Evolutionary conservation across 345 rosid genomes (phyloP).

Genomic region (Isatis tinctoria): DNA sequence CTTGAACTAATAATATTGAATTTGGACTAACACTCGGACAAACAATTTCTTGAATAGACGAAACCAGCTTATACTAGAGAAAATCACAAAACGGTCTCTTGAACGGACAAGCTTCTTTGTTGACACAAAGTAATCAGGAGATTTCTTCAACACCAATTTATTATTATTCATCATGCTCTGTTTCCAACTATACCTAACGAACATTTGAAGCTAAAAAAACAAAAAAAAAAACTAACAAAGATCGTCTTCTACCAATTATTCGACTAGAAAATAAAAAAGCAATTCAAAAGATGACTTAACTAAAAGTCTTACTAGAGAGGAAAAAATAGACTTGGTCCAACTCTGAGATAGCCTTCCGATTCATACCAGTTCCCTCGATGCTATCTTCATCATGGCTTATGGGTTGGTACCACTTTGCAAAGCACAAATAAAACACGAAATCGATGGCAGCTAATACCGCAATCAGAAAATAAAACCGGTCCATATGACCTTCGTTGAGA

Average conservation of each 20-base stretch:
- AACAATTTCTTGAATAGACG: neutral
- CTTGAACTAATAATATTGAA: too few relatives aligned
- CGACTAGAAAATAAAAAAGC: neutral
- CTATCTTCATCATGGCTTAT: conserved; percentile 47
- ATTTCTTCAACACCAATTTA: neutral
- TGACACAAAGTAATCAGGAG: neutral
- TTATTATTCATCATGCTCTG: neutral
- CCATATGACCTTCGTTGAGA: conserved; percentile 69
- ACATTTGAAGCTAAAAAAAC: neutral
- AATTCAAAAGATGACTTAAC: neutral
- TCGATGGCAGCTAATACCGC: conserved; percentile 58
- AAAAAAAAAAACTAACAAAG: neutral
- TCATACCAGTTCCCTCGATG: conserved; percentile 19
- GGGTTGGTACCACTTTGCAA: conserved; percentile 72
- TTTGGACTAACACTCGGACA: neutral
- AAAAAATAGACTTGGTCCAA: conserved; percentile 28
- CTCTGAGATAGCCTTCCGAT: neutral
- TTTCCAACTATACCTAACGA: neutral
- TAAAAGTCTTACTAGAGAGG: neutral
- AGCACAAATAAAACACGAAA: too few relatives aligned
- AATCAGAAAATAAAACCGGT: conserved; percentile 65
- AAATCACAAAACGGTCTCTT: neutral
- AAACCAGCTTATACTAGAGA: neutral
- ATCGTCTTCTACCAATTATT: neutral
- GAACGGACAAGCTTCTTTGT: neutral